Conservation (phyloP, 805 yeast genomes). For the Pichia heedii region DNA sequence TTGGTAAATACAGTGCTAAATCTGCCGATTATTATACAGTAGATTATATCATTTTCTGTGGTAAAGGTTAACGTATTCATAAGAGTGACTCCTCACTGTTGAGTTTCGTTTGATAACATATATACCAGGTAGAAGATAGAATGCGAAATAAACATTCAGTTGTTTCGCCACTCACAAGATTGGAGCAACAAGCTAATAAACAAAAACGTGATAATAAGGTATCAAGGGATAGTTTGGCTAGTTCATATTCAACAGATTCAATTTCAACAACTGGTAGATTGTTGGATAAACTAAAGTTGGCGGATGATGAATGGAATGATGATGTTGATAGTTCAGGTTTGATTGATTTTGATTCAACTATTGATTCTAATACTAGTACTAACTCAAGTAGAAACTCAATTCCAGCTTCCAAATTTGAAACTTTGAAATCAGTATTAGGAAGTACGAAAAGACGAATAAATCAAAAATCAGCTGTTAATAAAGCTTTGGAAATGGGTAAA, state of each 20-base stretch:
- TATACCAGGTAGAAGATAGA: neutral
- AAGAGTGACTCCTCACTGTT: too few species aligned
- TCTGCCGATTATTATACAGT: too few species aligned
- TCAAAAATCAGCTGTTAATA: constrained; percentile 13
- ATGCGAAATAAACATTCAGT: neutral
- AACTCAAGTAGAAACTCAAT: constrained; percentile 1
- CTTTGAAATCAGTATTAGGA: constrained; percentile 21
- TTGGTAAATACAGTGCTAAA: too few species aligned
- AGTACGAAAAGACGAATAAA: constrained; percentile 10
- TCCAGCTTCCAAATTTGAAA: constrained; percentile 25
- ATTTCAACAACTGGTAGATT: constrained; percentile 24
- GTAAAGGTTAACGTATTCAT: too few species aligned
- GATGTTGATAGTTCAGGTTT: neutral
- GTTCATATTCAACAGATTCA: constrained; percentile 4
- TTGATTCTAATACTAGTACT: neutral
- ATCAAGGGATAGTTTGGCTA: neutral
- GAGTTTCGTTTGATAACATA: too few species aligned
- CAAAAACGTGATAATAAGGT: neutral
- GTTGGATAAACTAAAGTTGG: constrained; percentile 25
- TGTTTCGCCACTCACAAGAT: neutral
- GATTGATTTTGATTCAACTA: neutral
- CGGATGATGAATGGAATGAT: constrained; percentile 24
- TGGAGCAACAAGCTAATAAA: neutral
- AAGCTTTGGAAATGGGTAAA: constrained; percentile 21
- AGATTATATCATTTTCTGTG: too few species aligned